Evolutionary conservation across 805 yeast genomes (phyloP), one percentile per base, ranked within the genome.

Genomic region (Pichia sporocuriosa): DNA sequence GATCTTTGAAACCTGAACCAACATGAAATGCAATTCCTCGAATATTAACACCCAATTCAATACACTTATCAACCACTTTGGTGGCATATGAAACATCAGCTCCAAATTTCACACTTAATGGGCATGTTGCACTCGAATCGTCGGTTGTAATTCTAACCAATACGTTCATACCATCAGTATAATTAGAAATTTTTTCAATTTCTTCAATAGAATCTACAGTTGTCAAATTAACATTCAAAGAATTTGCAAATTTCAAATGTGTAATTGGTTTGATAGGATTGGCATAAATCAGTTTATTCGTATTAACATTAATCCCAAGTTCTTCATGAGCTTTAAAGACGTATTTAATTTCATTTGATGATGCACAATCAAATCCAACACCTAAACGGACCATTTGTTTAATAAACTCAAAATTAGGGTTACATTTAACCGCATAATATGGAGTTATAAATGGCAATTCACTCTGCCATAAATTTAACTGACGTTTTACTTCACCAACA

Each of bases 351-450:
- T 90, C 98, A 48, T 72, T 72, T 56, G 81, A 78, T 19, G 96
- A 85, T 5, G 97, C 97, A 66, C 98, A 90, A 61, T 90, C 98
- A 57, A 90, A 90, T 44, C 82, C 81, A 40, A 79, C 72, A 22
- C 93, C 95, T 48, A 80, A 62, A 4, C 63, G 47, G 3, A 76
- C 78, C 51, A 90, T 69, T 23, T 72, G 60, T 37, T 65, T 57
- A 48, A 90, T 59, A 11, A 90, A 77, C 42, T 65, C 65, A 6
- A 65, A 52, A 57, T 87, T 80, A 29, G 88, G 83, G 68, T 90
- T 90, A 67, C 97, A 90, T 65, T 90, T 90, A 52, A 90, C 93
- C 16, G 98, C 98, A 63, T 89, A 90, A 57, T 73, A 81, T n/a
- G 97, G 96, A 43, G 75, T 73, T 28, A 90, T 81, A 33, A 79